phyloP scores from a whole-genome alignment of 805 yeast species.

The Wickerhamomyces subpelliculosus region DNA sequence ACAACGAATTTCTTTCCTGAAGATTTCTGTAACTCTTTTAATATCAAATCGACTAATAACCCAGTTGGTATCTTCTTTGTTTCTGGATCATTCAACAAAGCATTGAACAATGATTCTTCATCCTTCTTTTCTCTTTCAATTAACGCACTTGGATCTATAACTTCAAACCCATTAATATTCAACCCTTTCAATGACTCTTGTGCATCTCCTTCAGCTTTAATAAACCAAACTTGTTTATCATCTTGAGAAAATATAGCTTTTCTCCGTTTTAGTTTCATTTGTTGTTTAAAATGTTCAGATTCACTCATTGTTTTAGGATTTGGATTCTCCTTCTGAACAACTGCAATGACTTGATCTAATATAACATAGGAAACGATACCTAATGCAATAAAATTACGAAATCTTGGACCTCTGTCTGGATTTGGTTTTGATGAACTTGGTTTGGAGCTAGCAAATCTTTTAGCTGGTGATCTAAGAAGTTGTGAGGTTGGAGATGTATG shows the following conservation, averaged over 20 bases:
- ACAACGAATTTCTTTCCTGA: slow-evolving; percentile 35
- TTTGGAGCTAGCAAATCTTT: neutral
- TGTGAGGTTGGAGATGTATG: neutral
- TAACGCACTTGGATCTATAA: slow-evolving; percentile 46
- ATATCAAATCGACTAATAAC: slow-evolving; percentile 25
- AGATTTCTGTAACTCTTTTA: slow-evolving; percentile 21
- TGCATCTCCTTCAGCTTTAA: slow-evolving; percentile 19
- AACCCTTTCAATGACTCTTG: slow-evolving; percentile 8
- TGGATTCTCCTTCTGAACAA: slow-evolving; percentile 28
- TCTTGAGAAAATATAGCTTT: slow-evolving; percentile 34
- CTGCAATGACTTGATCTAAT: slow-evolving; percentile 31
- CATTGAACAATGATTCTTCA: slow-evolving; percentile 40
- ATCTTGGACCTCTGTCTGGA: slow-evolving; percentile 27
- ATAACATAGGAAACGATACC: slow-evolving; percentile 40
- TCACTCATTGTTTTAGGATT: slow-evolving; percentile 24
- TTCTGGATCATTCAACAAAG: slow-evolving; percentile 36
- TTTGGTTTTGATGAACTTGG: slow-evolving; percentile 2
- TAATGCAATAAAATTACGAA: slow-evolving; percentile 33
- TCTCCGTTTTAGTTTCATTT: slow-evolving; percentile 46
- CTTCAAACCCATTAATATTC: slow-evolving; percentile 15
- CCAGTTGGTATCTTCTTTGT: slow-evolving; percentile 28
- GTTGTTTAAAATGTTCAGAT: slow-evolving; percentile 35
- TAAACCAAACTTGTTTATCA: slow-evolving; percentile 35
- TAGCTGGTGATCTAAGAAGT: no score
- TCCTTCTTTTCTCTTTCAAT: slow-evolving; percentile 38